Conservation (phyloP, 2,329 filamentous ascomycete species). For the Penicillium sp. region DNA sequence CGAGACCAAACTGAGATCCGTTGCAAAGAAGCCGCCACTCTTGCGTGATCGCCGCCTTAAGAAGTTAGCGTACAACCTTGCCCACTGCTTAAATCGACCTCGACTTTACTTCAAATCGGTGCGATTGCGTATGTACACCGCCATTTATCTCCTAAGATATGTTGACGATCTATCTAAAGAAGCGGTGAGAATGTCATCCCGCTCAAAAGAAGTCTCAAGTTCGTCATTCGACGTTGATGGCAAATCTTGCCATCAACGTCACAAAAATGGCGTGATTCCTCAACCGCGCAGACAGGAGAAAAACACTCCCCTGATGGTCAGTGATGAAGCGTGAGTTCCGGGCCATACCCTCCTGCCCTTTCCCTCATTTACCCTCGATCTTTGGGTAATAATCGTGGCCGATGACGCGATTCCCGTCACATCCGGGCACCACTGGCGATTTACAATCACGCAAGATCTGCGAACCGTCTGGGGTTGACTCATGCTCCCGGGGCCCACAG, state of each 20-base stretch:
- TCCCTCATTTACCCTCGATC: background rate
- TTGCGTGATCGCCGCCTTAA: slow-evolving; percentile 28
- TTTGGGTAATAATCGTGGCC: slow-evolving; percentile 25
- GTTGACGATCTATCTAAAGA: background rate
- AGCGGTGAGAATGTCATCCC: slow-evolving; percentile 14
- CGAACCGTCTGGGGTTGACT: slow-evolving; percentile 18
- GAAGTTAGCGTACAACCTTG: slow-evolving; percentile 9
- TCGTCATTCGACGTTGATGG: slow-evolving; percentile 12
- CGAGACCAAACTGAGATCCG: background rate
- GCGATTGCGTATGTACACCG: background rate
- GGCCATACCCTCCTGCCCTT: background rate
- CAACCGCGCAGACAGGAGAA: slow-evolving; percentile 7
- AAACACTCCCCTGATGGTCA: slow-evolving; percentile 3
- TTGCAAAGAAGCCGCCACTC: slow-evolving; percentile 12
- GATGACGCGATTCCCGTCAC: slow-evolving; percentile 31
- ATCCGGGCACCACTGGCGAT: slow-evolving; percentile 6
- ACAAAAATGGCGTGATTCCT: slow-evolving; percentile 24
- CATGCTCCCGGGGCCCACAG: slow-evolving; percentile 7
- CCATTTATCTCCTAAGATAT: background rate
- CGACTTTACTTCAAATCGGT: slow-evolving; percentile 3
- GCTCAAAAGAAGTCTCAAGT: background rate
- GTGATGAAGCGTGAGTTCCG: slow-evolving; percentile 3
- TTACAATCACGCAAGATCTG: slow-evolving; percentile 16
- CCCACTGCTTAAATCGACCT: slow-evolving; percentile 17
- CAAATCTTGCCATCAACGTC: slow-evolving; percentile 23